Conservation (phyloP, 78 protist genomes). For the Fonticula alba region DNA sequence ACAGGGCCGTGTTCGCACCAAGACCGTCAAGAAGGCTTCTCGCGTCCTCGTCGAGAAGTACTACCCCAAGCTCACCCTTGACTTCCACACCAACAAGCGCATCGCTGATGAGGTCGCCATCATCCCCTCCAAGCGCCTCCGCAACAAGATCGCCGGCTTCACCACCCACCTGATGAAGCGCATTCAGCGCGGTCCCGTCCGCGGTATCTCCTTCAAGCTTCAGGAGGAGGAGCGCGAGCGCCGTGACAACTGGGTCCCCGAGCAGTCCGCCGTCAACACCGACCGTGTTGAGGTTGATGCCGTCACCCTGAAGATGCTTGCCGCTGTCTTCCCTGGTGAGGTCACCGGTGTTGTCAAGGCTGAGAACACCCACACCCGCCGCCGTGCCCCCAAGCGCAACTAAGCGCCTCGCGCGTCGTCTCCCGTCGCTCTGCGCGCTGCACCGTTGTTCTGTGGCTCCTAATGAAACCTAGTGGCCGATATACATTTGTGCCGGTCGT, state of each 20-base stretch:
- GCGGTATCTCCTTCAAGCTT: conserved; percentile 86
- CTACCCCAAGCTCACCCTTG: conserved; percentile 84
- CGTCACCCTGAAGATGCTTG: too few relatives aligned
- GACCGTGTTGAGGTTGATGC: too few relatives aligned
- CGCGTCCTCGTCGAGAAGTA: conserved; percentile 92
- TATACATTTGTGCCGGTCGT: too few relatives aligned
- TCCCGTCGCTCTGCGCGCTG: too few relatives aligned
- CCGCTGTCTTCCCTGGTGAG: too few relatives aligned
- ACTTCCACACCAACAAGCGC: conserved; percentile 97
- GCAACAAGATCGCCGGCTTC: conserved; percentile 98
- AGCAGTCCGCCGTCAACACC: conserved; percentile 62
- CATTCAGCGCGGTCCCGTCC: conserved; percentile 91
- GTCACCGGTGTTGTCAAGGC: too few relatives aligned
- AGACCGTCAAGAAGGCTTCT: conserved; percentile 97
- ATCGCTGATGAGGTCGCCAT: conserved; percentile 81
- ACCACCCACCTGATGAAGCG: conserved; percentile 94
- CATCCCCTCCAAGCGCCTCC: conserved; percentile 93
- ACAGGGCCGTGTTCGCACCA: conserved; percentile 98
- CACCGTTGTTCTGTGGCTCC: too few relatives aligned
- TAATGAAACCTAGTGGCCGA: too few relatives aligned
- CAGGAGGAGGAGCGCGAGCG: conserved; percentile 99
- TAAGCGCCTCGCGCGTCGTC: too few relatives aligned
- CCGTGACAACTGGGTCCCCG: conserved; percentile 96
- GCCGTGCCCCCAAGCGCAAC: too few relatives aligned
- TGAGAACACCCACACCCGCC: too few relatives aligned